phyloP scores from a whole-genome alignment of 257 asterid species.

The Eustoma russellianum region DNA sequence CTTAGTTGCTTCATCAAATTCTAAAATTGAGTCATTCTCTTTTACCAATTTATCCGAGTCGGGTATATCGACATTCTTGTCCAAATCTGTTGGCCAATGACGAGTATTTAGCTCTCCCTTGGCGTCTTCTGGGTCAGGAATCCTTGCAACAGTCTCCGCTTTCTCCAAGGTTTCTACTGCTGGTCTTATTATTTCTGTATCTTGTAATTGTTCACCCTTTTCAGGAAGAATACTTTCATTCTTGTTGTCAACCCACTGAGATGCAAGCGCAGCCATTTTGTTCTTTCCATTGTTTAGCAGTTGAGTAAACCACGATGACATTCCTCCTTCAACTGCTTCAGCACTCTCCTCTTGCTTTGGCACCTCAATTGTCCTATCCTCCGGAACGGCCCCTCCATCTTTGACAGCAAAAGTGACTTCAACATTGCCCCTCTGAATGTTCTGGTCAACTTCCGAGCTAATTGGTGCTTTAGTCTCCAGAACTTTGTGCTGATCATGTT shows the following conservation, averaged over 20 bases:
- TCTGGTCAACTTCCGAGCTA: slow-evolving; percentile 21
- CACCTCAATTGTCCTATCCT: slow-evolving; percentile 15
- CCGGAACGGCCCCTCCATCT: slow-evolving; percentile 15
- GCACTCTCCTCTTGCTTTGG: slow-evolving; percentile 21
- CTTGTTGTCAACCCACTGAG: slow-evolving; percentile 29
- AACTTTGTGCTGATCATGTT: slow-evolving; percentile 26
- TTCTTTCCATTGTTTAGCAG: slow-evolving; percentile 22
- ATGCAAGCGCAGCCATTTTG: slow-evolving; percentile 27
- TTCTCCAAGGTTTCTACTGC: slow-evolving; percentile 18
- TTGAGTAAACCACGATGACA: slow-evolving; percentile 23
- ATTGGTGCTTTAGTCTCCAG: slow-evolving; percentile 18
- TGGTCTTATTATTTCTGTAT: slow-evolving; percentile 15
- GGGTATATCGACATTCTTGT: slow-evolving; percentile 15
- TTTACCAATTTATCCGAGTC: slow-evolving; percentile 8
- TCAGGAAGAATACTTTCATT: slow-evolving; percentile 14
- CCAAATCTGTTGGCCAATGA: slow-evolving; percentile 19
- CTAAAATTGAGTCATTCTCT: slow-evolving; percentile 17
- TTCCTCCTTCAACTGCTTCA: slow-evolving; percentile 32
- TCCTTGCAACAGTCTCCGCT: slow-evolving; percentile 15
- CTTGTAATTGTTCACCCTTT: slow-evolving; percentile 12
- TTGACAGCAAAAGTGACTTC: slow-evolving; percentile 23
- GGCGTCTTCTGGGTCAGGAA: slow-evolving; percentile 14
- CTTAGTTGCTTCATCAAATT: slow-evolving; percentile 14
- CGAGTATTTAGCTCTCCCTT: slow-evolving; percentile 16
- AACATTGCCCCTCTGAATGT: slow-evolving; percentile 6